Conservation (phyloP, 1,139 yeast genomes). For the Candida glucosophila region DNA sequence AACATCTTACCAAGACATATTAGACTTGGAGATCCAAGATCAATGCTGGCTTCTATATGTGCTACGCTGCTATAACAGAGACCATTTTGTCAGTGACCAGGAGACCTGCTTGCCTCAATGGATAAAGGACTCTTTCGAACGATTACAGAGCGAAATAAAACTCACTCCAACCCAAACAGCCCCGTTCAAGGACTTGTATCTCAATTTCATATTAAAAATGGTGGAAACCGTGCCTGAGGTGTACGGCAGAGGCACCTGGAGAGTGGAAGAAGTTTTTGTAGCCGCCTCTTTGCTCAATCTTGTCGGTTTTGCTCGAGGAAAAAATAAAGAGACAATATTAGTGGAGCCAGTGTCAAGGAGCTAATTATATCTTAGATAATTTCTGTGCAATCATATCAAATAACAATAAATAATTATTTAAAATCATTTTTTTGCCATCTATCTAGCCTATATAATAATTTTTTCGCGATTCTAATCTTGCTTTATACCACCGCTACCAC, state of each 20-base stretch:
- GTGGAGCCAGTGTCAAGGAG: conserved; percentile 18
- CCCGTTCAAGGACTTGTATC: conserved; percentile 47
- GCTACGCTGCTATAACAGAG: conserved; percentile 47
- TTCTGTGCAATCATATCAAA: neutral
- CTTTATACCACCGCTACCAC: conserved; percentile 88
- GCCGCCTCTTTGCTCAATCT: conserved; percentile 56
- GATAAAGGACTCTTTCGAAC: conserved; percentile 36
- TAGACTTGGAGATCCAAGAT: conserved; percentile 41
- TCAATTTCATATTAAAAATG: conserved; percentile 46
- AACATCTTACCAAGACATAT: conserved; percentile 42
- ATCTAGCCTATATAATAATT: neutral
- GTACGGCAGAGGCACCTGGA: conserved; percentile 54
- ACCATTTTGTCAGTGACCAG: conserved; percentile 21
- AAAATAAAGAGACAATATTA: conserved; percentile 53
- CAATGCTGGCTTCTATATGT: conserved; percentile 58
- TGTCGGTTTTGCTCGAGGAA: conserved; percentile 49
- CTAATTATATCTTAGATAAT: neutral
- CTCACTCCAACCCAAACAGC: conserved; percentile 44
- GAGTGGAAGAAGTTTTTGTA: conserved; percentile 46
- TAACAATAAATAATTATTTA: neutral
- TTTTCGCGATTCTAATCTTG: no score
- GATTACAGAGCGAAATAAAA: conserved; percentile 25
- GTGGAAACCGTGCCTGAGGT: conserved; percentile 52
- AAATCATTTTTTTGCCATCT: neutral
- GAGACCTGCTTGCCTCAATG: conserved; percentile 43